Base-by-base conservation (phyloP, 2,329 filamentous ascomycete genomes). In the Aspergillus sp. region DNA sequence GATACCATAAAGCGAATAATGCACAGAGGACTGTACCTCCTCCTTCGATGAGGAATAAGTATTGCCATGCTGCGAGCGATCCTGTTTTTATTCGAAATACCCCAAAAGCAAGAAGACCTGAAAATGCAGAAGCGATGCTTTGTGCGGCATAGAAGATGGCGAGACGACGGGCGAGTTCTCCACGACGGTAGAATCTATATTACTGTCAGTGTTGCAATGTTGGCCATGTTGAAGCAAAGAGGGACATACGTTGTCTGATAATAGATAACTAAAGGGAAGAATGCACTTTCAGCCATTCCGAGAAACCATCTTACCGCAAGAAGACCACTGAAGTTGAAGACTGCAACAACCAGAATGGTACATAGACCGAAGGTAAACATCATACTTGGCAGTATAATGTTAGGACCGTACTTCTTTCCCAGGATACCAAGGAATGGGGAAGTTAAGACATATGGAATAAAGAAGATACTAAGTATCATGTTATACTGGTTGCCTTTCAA, bases 1-100 rank as follows among this genome's bases (percentile, higher is more conserved):
- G 60, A 54, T 68, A 69, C 49, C 68, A 58, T 43, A 69, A 63
- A 1, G 69, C 65, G 1, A 69, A 55, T 4, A 70, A n/a, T 0
- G 66, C 70, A 10, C 72, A 59, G 10, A 65, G 12, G 0, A 72
- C 49, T 1, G 74, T 76, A 7, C 68, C 56, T 1, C 52, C 44
- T 0, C 72, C 74, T 52, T 76, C 72, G 7, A 74, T 67, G 42
- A 76, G 57, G 49, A 76, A 75, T 1, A 76, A 66, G 33, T 74
- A 68, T 48, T 73, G 67, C 72, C 72, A 75, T 44, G 61, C 56
- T 5, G 65, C 61, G 1, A 71, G 48, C 0, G 55, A 49, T 1
- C 63, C 64, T 6, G 54, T 55, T 7, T 65, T 48, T 35, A 73
- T 64, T 22, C 64, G 51, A 12, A 74, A 73, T 23, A 71, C 62